A percentile compares a stretch with the other conserved stretches of the same genome.
Evolutionary conservation across 2,329 filamentous ascomycete genomes (phyloP).

Genomic region (Cytospora chrysosperma): DNA sequence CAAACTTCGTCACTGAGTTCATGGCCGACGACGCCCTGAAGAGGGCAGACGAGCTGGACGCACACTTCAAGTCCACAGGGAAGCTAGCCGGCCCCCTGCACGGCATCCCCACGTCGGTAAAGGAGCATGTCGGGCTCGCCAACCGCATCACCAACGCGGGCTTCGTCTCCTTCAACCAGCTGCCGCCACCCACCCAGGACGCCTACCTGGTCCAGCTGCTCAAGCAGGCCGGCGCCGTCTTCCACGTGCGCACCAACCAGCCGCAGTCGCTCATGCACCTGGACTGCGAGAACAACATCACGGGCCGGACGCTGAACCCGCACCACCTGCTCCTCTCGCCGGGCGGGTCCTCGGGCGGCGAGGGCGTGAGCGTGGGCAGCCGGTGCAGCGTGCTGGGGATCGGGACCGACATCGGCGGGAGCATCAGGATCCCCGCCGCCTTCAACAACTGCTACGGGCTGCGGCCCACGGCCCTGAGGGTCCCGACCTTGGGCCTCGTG

Average conservation of each 20-base stretch:
- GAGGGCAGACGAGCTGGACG: conserved; percentile 42
- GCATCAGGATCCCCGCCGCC: conserved; percentile 21
- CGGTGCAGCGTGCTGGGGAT: conserved; percentile 38
- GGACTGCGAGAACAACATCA: conserved; percentile 39
- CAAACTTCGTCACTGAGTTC: conserved; percentile 31
- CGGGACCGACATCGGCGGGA: conserved; percentile 20
- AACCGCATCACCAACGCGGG: conserved; percentile 30
- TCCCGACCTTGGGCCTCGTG: not conserved
- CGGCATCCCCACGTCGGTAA: conserved; percentile 30
- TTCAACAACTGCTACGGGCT: conserved; percentile 23
- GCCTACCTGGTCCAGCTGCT: conserved; percentile 34
- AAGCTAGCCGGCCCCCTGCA: conserved; percentile 50
- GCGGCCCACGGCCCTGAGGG: conserved; percentile 18
- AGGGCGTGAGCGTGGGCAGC: conserved; percentile 40
- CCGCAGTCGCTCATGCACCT: conserved; percentile 40
- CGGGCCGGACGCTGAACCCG: conserved; percentile 41
- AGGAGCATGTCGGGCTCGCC: conserved; percentile 28
- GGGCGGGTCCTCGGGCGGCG: conserved; percentile 44
- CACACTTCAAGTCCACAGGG: conserved; percentile 35
- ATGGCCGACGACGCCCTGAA: conserved; percentile 42
- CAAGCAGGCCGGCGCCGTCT: conserved; percentile 39
- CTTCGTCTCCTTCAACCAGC: conserved; percentile 34
- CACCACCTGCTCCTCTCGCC: conserved; percentile 39
- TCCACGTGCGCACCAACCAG: conserved; percentile 44
- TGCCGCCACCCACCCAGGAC: conserved; percentile 30